Base-by-base conservation (phyloP, 2,329 filamentous ascomycete genomes). In the Ophiostoma sp. region DNA sequence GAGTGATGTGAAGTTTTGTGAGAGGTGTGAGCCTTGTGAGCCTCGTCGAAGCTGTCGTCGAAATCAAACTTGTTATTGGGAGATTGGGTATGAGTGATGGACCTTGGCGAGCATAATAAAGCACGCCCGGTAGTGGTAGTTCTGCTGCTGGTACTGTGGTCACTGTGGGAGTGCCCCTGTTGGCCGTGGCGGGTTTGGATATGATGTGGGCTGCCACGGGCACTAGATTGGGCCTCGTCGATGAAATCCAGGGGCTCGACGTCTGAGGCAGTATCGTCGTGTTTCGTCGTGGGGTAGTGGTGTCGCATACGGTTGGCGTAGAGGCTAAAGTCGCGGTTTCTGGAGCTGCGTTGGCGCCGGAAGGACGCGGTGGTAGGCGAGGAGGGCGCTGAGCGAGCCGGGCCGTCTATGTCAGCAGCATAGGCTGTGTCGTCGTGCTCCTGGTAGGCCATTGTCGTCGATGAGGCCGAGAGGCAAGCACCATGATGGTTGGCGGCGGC, bases 211-310 rank as follows among this genome's bases (percentile, higher is more conserved):
- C 60, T 67, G 67, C 41, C 54, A 31, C 68, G 41, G 67, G 68
- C 41, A 48, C 62, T 33, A 60, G 70, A 15, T 23, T 65, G 64
- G 57, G 66, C 20, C 41, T 33, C 62, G 62, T 68, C 66, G 68
- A 36, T 67, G 70, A 71, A 72, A 71, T 69, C 36, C 36, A 70
- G 71, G 69, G 71, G 72, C 69, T 73, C 71, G 60, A 70, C 41
- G 69, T 75, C 71, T 71, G 75, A 72, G 68, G 74, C 73, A 39
- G 71, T 72, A 31, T 65, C 72, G 73, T 74, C 75, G 76, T 68
- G 72, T 78, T 77, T 76, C 76, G 74, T 74, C 76, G 75, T 74
- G 74, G 76, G 75, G 71, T 74, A 44, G 35, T 68, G 71, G 36
- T 74, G 75, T 73, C 75, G 75, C 73, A 75, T 71, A 44, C 73